Evolutionary conservation across 495 filamentous ascomycete genomes (phyloP).

Genomic region (Aspergillus mulundensis): DNA sequence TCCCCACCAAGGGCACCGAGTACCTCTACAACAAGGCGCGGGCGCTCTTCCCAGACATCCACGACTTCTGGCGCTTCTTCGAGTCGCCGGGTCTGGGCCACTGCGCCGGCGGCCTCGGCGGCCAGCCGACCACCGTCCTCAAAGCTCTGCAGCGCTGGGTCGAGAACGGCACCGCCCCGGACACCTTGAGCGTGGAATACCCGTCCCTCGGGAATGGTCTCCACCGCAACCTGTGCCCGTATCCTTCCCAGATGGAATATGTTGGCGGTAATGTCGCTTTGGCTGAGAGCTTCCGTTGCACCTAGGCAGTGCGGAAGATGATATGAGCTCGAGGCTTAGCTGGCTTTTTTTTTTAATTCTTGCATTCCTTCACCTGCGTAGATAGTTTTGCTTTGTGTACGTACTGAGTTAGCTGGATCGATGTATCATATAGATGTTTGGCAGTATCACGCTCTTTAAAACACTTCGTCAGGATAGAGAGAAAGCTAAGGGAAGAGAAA

Average conservation of each 20-base stretch:
- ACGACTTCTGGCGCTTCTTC: slow-evolving; percentile 28
- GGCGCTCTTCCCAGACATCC: slow-evolving; percentile 9
- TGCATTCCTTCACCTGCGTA: background rate
- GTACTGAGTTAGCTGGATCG: too few relatives aligned
- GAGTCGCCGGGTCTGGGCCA: slow-evolving; percentile 29
- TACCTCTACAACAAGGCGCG: slow-evolving; percentile 18
- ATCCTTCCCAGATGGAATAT: slow-evolving; percentile 4
- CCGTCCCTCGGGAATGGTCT: background rate
- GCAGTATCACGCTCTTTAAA: too few relatives aligned
- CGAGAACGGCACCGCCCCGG: slow-evolving; percentile 24
- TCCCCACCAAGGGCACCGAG: slow-evolving; percentile 16
- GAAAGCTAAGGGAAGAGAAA: too few relatives aligned
- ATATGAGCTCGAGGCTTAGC: background rate
- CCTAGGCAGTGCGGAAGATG: background rate
- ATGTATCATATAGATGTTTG: too few relatives aligned
- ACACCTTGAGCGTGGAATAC: slow-evolving; percentile 1
- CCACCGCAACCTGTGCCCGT: slow-evolving; percentile 6
- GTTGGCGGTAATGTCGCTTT: background rate
- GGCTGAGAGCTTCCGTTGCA: background rate
- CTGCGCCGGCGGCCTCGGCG: slow-evolving; percentile 24
- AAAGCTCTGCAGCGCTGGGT: slow-evolving; percentile 26
- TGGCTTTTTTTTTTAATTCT: background rate
- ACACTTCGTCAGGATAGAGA: too few relatives aligned
- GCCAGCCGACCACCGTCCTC: slow-evolving; percentile 15
- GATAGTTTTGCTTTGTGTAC: too few relatives aligned